phyloP scores from a whole-genome alignment of 2,329 filamentous ascomycete genomes.

The Penicillium sp. region DNA sequence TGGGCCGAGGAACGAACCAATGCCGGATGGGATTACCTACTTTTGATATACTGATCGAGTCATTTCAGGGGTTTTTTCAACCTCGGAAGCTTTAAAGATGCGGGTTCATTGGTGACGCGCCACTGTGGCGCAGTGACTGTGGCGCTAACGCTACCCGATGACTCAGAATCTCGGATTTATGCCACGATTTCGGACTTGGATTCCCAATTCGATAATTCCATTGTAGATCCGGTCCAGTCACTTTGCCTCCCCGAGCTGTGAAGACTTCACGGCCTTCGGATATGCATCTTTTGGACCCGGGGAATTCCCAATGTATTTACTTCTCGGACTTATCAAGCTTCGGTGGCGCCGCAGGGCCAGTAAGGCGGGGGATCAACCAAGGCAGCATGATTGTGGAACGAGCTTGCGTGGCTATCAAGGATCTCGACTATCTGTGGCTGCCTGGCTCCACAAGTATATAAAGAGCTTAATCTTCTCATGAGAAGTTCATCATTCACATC shows the following conservation, averaged over 20 bases:
- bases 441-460: not conserved
- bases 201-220: not conserved
- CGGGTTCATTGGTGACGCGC: not conserved
- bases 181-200: not conserved
- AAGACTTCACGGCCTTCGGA: constrained; percentile 1
- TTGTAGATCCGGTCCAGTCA: not conserved
- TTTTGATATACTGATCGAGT: too few relatives aligned
- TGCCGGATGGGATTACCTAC: too few relatives aligned
- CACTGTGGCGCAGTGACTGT: not conserved
- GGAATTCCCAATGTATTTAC: not conserved
- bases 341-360: not conserved
- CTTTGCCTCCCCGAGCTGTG: constrained; percentile 8
- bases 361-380: constrained; percentile 10
- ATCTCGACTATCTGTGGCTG: not conserved
- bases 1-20: too few relatives aligned
- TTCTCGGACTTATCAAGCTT: not conserved
- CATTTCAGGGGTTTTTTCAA: too few relatives aligned
- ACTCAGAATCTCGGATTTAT: not conserved
- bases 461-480: not conserved
- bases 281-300: not conserved
- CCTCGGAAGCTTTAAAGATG: too few relatives aligned
- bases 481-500: not conserved
- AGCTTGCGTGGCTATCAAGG: not conserved
- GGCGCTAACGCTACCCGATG: not conserved
- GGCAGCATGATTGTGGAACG: constrained; percentile 16